Conservation (phyloP, 1,139 yeast species). For the Candida mesenterica region DNA sequence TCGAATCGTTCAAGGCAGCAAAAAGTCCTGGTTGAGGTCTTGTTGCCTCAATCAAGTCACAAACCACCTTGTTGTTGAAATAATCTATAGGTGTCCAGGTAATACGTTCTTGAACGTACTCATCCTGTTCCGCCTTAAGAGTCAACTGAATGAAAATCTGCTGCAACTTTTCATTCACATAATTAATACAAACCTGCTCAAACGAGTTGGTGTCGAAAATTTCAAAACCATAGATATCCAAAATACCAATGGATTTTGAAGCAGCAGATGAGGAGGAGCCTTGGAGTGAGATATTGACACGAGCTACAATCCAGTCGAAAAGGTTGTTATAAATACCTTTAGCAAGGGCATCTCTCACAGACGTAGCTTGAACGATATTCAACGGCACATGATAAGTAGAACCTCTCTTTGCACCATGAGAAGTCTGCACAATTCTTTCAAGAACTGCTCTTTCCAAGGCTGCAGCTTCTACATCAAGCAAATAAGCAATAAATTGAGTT, state of each 20-base stretch:
- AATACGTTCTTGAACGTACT: constrained; percentile 91
- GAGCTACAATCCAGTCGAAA: constrained; percentile 96
- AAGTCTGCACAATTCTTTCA: constrained; percentile 85
- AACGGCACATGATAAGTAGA: constrained; percentile 94
- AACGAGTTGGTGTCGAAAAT: constrained; percentile 95
- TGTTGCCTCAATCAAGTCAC: constrained; percentile 91
- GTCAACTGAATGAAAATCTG: constrained; percentile 96
- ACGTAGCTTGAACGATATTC: constrained; percentile 87
- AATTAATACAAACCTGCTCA: constrained; percentile 95
- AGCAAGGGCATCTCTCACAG: constrained; percentile 93
- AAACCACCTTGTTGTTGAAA: constrained; percentile 93
- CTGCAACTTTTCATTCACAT: constrained; percentile 94
- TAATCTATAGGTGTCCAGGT: constrained; percentile 98
- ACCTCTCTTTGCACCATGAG: constrained; percentile 85
- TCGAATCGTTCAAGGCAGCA: constrained; percentile 94
- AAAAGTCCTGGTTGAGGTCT: constrained; percentile 94
- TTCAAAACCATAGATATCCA: constrained; percentile 98
- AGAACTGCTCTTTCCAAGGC: constrained; percentile 65
- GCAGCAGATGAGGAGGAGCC: constrained; percentile 31
- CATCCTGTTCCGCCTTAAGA: constrained; percentile 95
- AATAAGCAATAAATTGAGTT: constrained; percentile 89
- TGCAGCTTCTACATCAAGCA: constrained; percentile 76
- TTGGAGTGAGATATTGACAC: constrained; percentile 72
- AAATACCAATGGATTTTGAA: constrained; percentile 79
- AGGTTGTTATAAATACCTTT: constrained; percentile 90